Base-by-base conservation (phyloP, 306 rosid genomes). In the Herpetospermum pedunculosum region DNA sequence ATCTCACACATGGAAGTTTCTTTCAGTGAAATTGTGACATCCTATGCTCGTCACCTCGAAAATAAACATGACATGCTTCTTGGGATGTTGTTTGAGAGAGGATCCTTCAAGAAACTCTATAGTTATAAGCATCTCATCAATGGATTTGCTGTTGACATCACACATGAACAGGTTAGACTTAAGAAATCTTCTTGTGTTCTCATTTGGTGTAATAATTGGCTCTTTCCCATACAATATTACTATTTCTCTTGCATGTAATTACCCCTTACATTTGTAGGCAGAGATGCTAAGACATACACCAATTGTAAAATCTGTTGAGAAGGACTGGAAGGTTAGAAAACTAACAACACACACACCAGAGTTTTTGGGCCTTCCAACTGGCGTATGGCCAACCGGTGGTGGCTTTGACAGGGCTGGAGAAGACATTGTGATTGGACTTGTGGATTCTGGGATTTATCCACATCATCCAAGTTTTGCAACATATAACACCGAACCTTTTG, bases 371-470 rank as follows among this genome's bases (percentile, higher is more conserved):
- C 99, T 95, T 82, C 99, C 99, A 60, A 95, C 99, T 1, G 99
- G 96, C 74, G 99, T 95, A 62, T 95, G 99, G 99, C 99, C 99
- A 2, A 92, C 99, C 28, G 97, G 96, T 74, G 99, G 99, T 38
- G 99, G 99, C 81, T 92, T 84, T 86, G 99, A 95, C 76, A 84
- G 92, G 77, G 99, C 99, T 6, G 99, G 99, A 69, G 99, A 95
- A 80, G 83, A 95, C 79, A 95, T 95, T 44, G 97, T 95, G 65
- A 95, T 95, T 59, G 99, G 99, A 58, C 92, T 92, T 80, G 90
- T 95, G 76, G 99, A 95, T 87, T 95, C 99, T 0, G 99, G 99
- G 71, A 89, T 95, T 70, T 91, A 79, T 63, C 96, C 97, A 16
- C 89, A 85, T 41, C 99, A 95, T 84, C 99, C 99, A 43, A 91